Base-by-base conservation (phyloP, 768 basidiomycete genomes). In the Scleroderma bovista region DNA sequence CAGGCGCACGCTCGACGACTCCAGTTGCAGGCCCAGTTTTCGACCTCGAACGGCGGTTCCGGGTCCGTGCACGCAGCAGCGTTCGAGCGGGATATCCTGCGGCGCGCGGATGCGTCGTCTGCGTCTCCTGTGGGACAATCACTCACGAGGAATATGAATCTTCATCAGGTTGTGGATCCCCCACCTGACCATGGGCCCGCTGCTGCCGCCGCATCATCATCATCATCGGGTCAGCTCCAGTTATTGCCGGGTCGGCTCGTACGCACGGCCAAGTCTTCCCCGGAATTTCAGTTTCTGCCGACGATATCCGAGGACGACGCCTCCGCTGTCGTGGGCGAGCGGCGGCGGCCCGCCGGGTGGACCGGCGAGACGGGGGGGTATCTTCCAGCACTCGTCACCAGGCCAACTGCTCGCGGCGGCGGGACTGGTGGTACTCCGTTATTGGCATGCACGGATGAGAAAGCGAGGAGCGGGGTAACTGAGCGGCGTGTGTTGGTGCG, bases 1-100 rank as follows among this genome's bases (percentile, higher is more conserved):
- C 82, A 75, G 48, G 80, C 65, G 53, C 82, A 65, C 70, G 75
- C 65, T 31, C 56, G 53, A 52, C 57, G 39, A 20, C 59, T 64
- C 31, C 64, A 59, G 24, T 24, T 56, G 10, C 56, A 57, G 22
- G 39, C 50, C 7, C 51, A 48, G 17, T n/a, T 52, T 31, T n/a
- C n/a, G n/a, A n/a, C n/a, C n/a, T n/a, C n/a, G n/a, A 23, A 60
- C 7, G 51, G 43, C 29, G 17, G 54, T 10, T 34, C 48, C 19
- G 1, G 24, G 22, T 37, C 55, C 5, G 19, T 48, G 17, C 45
- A 23, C 3, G 41, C 26, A 17, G 15, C 43, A 42, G 40, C 11
- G 15, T 15, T 26, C 37, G n/a, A n/a, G 15, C 22, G 15, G 6
- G n/a, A n/a, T n/a, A n/a, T n/a, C n/a, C n/a, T n/a, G n/a, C n/a